These are phyloP conservation scores for Globisporangium nodosum DNA, from an alignment of 352 stramenopile species.

Conservation along the genomic window DNA sequence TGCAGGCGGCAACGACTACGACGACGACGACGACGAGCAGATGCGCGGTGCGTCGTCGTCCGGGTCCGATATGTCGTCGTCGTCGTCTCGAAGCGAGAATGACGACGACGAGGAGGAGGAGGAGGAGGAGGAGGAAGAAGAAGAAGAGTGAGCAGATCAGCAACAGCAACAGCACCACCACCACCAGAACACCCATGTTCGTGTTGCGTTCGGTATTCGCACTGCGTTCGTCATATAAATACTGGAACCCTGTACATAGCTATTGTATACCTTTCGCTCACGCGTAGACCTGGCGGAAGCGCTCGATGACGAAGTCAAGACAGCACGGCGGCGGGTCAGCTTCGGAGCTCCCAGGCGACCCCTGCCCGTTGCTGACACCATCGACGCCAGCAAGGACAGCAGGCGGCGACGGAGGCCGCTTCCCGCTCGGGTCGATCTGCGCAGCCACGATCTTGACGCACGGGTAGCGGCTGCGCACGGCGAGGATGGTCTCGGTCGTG, in stretches of 20 bases:
- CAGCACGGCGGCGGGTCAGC: not conserved
- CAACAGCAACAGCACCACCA: not conserved
- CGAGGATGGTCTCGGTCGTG: conserved; percentile 25
- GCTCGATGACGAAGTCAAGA: not conserved
- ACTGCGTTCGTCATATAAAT: not conserved
- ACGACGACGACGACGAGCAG: conserved; percentile 11
- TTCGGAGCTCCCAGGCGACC: not conserved
- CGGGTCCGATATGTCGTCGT: conserved; percentile 18
- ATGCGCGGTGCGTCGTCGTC: conserved; percentile 23
- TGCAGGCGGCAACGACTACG: conserved; percentile 3
- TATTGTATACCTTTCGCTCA: not conserved
- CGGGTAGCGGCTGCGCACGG: conserved; percentile 27
- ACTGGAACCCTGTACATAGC: not conserved
- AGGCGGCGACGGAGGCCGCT: not conserved
- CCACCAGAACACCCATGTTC: not conserved
- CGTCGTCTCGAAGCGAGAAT: conserved; percentile 23
- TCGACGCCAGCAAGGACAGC: not conserved
- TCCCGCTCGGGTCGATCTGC: conserved; percentile 24
- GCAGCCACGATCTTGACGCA: conserved; percentile 21
- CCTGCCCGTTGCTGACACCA: not conserved
- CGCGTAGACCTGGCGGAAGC: conserved; percentile 2
- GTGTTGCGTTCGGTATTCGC: not conserved
- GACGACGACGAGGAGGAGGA: conserved; percentile 19
- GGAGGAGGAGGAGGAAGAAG: conserved; percentile 22
- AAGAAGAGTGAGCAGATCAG: conserved; percentile 8